phyloP scores from a whole-genome alignment of 2,329 filamentous ascomycete genomes.

The Cercospora sojina region DNA sequence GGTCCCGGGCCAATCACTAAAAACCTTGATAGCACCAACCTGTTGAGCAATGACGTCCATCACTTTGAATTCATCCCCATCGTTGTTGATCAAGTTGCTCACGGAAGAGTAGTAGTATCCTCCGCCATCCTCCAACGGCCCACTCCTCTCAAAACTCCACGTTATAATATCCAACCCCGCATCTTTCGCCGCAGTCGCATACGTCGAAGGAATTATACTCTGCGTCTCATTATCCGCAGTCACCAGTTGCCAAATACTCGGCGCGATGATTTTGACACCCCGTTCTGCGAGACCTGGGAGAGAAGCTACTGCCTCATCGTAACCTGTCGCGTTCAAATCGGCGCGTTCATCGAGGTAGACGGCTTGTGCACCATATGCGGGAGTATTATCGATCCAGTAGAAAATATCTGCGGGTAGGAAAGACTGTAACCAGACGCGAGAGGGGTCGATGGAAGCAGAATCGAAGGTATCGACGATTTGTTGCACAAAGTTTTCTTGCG shows the following conservation, averaged over 20 bases:
- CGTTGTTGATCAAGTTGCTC: slow-evolving; percentile 56
- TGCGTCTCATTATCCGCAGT: slow-evolving; percentile 47
- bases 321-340: slow-evolving; percentile 50
- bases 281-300: slow-evolving; percentile 56
- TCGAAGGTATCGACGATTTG: slow-evolving; percentile 64
- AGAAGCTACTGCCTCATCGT: slow-evolving; percentile 56
- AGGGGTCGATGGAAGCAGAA: slow-evolving; percentile 52
- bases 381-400: slow-evolving; percentile 65
- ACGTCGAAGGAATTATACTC: slow-evolving; percentile 62
- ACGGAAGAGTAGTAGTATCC: slow-evolving; percentile 59
- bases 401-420: slow-evolving; percentile 57
- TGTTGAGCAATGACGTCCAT: slow-evolving; percentile 63
- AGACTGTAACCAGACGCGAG: slow-evolving; percentile 62
- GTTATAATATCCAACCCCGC: slow-evolving; percentile 65
- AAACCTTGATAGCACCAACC: slow-evolving; percentile 62
- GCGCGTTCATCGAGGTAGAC: slow-evolving; percentile 65
- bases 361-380: slow-evolving; percentile 60
- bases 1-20: slow-evolving; percentile 68
- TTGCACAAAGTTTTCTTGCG: slow-evolving; percentile 63
- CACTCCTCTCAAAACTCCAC: slow-evolving; percentile 68
- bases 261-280: slow-evolving; percentile 63
- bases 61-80: slow-evolving; percentile 67
- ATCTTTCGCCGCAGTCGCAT: slow-evolving; percentile 60
- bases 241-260: slow-evolving; percentile 63
- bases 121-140: slow-evolving; percentile 53